A percentile compares a stretch with the other conserved stretches of the same genome.
Conservation (phyloP, 2,329 filamentous ascomycete genomes). For the Botryotinia narcissicola region DNA sequence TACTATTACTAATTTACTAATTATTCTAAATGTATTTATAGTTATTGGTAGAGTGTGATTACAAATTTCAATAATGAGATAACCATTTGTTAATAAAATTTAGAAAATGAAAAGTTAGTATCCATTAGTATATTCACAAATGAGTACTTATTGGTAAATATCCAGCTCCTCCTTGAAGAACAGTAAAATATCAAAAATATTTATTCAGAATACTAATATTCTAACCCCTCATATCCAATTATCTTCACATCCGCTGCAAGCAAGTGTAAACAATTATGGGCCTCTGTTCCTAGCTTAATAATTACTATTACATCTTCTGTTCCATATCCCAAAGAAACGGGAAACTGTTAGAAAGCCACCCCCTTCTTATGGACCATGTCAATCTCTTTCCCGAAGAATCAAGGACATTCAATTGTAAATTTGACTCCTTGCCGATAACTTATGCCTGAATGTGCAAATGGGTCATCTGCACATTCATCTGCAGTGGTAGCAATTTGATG, state of each 20-base stretch:
- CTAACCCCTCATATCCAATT: conserved; percentile 42
- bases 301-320: conserved; percentile 45
- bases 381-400: conserved; percentile 25
- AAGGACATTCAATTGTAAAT: conserved; percentile 13
- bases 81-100: not conserved
- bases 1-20: not conserved
- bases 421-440: not conserved
- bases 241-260: conserved; percentile 42
- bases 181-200: conserved; percentile 42
- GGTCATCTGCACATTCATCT: not conserved
- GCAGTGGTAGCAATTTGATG: not conserved
- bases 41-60: not conserved
- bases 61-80: not conserved
- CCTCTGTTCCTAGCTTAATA: conserved; percentile 39
- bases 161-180: conserved; percentile 36
- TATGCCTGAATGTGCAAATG: conserved; percentile 22
- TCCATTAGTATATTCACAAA: not conserved
- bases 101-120: too few species aligned
- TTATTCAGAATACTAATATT: conserved; percentile 47
- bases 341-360: conserved; percentile 33
- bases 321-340: conserved; percentile 50
- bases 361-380: conserved; percentile 17
- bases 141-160: not conserved
- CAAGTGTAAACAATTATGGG: conserved; percentile 38
- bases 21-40: not conserved